A percentile compares a stretch with the other conserved stretches of the same genome.
phyloP scores from a whole-genome alignment of 2,329 filamentous ascomycete species.

The Zymoseptoria crescenta region DNA sequence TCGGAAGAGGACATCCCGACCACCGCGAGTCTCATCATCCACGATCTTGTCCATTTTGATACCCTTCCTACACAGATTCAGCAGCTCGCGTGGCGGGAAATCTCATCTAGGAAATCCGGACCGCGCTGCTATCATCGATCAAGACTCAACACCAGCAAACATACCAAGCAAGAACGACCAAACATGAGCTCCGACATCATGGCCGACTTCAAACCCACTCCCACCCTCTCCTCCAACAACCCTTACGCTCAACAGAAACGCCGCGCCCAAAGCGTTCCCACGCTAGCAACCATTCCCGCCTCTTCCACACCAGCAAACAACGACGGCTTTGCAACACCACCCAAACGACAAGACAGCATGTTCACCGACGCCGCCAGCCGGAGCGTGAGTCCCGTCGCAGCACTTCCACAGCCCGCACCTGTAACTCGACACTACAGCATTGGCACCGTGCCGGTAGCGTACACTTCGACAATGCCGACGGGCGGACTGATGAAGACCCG shows the following conservation, averaged over 20 bases:
- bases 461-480: not conserved
- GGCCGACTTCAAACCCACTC: not conserved
- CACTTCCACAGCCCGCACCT: not conserved
- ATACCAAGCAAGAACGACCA: not conserved
- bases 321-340: not conserved
- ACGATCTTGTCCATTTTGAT: not conserved
- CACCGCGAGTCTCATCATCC: not conserved
- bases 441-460: not conserved
- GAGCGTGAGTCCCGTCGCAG: not conserved
- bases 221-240: not conserved
- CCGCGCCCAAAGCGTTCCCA: not conserved
- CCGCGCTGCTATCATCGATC: not conserved
- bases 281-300: not conserved
- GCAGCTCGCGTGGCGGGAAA: not conserved
- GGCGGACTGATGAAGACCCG: not conserved
- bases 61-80: not conserved
- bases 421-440: not conserved
- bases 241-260: not conserved
- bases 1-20: not conserved
- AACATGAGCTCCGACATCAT: not conserved
- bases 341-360: not conserved
- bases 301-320: not conserved
- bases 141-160: not conserved
- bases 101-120: not conserved
- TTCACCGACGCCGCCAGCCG: not conserved